Percentiles rank a stretch among this genome's conserved stretches.
Conservation (phyloP, 2,329 filamentous ascomycete genomes). For the Paracorniculantispora psalliotae region DNA sequence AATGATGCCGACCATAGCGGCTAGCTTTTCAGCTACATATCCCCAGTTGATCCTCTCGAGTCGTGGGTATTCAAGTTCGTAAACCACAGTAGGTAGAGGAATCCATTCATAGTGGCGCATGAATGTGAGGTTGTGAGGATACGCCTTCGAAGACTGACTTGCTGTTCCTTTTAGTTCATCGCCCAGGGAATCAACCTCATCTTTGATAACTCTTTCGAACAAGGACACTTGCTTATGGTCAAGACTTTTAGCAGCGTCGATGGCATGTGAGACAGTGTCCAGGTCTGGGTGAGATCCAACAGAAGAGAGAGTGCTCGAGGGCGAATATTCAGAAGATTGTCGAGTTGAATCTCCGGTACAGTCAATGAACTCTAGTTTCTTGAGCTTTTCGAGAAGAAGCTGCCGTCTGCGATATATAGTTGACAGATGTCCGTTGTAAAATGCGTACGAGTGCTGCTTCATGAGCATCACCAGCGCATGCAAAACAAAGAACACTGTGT, state of each 20-base stretch:
- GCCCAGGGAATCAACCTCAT: conserved; percentile 59
- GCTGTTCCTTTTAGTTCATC: conserved; percentile 63
- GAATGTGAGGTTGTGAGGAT: conserved; percentile 65
- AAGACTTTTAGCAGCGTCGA: conserved; percentile 56
- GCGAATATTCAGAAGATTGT: background rate
- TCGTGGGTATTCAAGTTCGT: conserved; percentile 73
- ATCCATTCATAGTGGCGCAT: conserved; percentile 67
- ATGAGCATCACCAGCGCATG: conserved; percentile 73
- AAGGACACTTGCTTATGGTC: conserved; percentile 56
- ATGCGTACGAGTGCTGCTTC: conserved; percentile 78
- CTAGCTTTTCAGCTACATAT: conserved; percentile 68
- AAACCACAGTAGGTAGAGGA: conserved; percentile 69
- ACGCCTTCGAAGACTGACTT: conserved; percentile 44
- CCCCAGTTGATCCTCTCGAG: conserved; percentile 64
- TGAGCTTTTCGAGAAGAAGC: conserved; percentile 43
- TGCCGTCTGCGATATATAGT: conserved; percentile 49
- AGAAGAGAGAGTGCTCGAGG: background rate
- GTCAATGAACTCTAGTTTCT: conserved; percentile 51
- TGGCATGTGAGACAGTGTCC: conserved; percentile 54
- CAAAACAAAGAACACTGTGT: conserved; percentile 71
- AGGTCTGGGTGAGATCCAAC: conserved; percentile 29
- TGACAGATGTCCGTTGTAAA: conserved; percentile 72
- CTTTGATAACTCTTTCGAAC: conserved; percentile 61
- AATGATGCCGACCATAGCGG: conserved; percentile 66
- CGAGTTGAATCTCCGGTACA: conserved; percentile 36